Evolutionary conservation across 306 rosid species (phyloP).

Genomic region (Calophaca sinica): DNA sequence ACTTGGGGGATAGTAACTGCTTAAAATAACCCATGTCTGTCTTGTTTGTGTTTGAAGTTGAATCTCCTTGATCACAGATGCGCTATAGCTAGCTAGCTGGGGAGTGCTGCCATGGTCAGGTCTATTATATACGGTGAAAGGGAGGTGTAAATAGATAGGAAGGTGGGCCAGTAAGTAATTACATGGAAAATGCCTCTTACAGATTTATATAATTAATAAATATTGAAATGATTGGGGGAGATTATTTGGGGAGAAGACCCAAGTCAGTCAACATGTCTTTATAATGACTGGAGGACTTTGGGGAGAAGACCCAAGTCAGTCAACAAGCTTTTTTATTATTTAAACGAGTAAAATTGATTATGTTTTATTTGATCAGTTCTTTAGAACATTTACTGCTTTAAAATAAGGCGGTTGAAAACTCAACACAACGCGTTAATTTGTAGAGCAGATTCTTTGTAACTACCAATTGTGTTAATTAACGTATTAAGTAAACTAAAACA

Average conservation of each 20-base stretch:
- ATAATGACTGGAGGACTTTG: not conserved
- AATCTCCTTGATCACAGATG: no score
- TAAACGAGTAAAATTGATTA: no score
- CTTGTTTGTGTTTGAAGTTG: not conserved
- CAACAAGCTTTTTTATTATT: conserved; percentile 32
- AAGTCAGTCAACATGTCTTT: conserved; percentile 32
- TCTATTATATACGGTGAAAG: not conserved
- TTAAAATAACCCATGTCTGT: not conserved
- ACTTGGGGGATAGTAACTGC: not conserved
- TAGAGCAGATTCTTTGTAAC: conserved; percentile 15
- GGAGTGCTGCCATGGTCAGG: no score
- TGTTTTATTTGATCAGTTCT: not conserved
- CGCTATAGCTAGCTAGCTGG: no score
- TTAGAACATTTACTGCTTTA: not conserved
- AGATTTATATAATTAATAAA: no score
- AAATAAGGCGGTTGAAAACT: not conserved
- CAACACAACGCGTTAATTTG: not conserved
- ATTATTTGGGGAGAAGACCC: no score
- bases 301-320: conserved; percentile 4
- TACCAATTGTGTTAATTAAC: conserved; percentile 11
- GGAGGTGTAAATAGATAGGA: not conserved
- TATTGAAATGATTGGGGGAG: no score
- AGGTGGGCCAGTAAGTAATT: not conserved
- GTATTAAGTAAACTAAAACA: not conserved
- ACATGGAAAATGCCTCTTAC: not conserved